Evolutionary conservation across 2,329 filamentous ascomycete species (phyloP), one percentile per base, ranked within the genome.

Genomic region (Nigrospora osmanthi): DNA sequence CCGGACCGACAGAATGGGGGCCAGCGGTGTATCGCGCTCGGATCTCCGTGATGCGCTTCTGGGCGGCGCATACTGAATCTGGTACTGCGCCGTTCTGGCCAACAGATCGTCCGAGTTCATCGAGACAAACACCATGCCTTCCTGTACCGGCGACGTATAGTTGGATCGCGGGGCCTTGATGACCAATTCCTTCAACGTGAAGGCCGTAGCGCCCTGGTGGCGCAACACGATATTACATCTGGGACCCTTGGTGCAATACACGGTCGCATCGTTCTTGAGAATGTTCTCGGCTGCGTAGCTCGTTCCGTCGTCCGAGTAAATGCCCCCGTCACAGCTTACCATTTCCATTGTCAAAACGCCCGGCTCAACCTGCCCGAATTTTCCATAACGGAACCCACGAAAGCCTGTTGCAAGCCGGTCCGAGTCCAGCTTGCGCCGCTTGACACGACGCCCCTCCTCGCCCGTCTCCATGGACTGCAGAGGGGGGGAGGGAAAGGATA

Each of bases 221-320:
- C 81, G 80, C 46, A 97, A 66, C 12, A 97, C 73, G 54, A 97
- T 80, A 58, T 95, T 95, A 68, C 89, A 96, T 47, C 82, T 79
- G 49, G 85, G 85, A n/a, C 81, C 83, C 61, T 91, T 87, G 34
- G 89, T 95, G 65, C 89, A 94, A 60, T 96, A 97, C 3, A 95
- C 88, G 11, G 85, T 87, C 47, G 75, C 73, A 63, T 97, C 88
- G 60, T 90, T 83, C 53, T 79, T 81, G 49, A 97, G 72, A 28
- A 96, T 83, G 60, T 95, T 95, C 54, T 90, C 87, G 16, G 84
- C 81, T 12, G 77, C 76, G 51, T 87, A 87, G 11, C 54, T 55
- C 23, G 56, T 72, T 67, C 44, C 71, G 67, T 83, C 78, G 49
- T 84, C 81, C 42, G 76, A 72, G 56, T 75, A 81, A 47, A 80